Evolutionary conservation across 129 eudicot species (phyloP).

Genomic region (Rutidosis leptorrhynchoides): DNA sequence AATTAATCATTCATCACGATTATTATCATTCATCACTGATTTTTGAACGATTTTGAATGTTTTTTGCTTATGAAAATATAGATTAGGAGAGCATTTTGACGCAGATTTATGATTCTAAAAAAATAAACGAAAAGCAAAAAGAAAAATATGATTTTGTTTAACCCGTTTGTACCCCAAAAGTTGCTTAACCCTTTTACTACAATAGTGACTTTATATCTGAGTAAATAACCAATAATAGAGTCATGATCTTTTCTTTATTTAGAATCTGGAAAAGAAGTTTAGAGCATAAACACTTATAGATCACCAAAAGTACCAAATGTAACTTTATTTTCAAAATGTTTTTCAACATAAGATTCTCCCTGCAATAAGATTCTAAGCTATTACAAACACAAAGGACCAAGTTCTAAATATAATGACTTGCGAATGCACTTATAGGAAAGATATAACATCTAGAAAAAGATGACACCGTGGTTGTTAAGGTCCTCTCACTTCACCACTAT

Average conservation of each 20-base stretch:
- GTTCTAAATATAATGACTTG: neutral
- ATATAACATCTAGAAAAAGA: neutral
- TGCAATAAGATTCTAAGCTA: slow-evolving; percentile 4
- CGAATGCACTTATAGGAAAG: neutral
- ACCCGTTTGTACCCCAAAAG: no score
- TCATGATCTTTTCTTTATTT: slow-evolving; percentile 3
- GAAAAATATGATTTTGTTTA: no score
- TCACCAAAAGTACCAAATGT: slow-evolving; percentile 80
- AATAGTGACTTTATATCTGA: slow-evolving; percentile 74
- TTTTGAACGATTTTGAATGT: no score
- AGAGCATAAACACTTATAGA: slow-evolving; percentile 44
- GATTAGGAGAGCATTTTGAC: no score
- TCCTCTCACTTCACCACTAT: no score
- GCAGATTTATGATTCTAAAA: no score
- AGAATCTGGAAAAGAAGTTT: neutral
- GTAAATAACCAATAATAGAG: slow-evolving; percentile 15
- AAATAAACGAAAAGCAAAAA: no score
- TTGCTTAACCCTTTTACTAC: no score
- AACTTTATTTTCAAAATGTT: slow-evolving; percentile 46
- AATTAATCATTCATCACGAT: no score
- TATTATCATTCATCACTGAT: no score
- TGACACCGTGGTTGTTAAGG: no score
- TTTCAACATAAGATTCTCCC: slow-evolving; percentile 34
- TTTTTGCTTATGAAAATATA: no score
- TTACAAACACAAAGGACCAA: neutral